Base-by-base conservation (phyloP, 345 rosid species). In the Barbarea vulgaris region DNA sequence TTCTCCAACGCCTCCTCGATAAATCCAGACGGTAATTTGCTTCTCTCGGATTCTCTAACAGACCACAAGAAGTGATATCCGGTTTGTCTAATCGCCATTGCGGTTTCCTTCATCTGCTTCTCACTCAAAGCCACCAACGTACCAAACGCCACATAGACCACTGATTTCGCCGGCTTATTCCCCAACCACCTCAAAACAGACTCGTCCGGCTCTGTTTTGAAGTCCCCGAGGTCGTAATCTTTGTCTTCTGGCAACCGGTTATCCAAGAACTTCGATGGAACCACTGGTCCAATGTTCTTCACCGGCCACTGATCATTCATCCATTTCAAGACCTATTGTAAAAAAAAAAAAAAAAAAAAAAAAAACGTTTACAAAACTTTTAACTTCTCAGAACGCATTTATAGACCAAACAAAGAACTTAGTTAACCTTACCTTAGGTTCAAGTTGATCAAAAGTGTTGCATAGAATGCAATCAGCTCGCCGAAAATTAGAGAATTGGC, bases 51-150 rank as follows among this genome's bases (percentile, higher is more conserved):
- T 54, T 84, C 84, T 63, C 89, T 73, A 13, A 83, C 88, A 0
- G 84, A 87, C 94, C 93, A 89, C 67, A 89, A 56, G 86, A 89
- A 85, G 19, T 53, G 37, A 46, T 25, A 63, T 51, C 80, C 81
- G 69, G 80, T 85, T 14, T 53, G 68, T 59, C 46, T 82, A 11
- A 85, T 68, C 9, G 86, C 87, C 72, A 54, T 15, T 19, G 86
- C 87, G 28, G 80, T 36, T 79, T 89, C 88, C 54, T 62, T 71
- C 91, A 85, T 87, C 65, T 89, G 93, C n/a, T 81, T 80, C 27
- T 79, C 84, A 39, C 68, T 78, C 27, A 81, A 65, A 15, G 71
- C 65, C 25, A 84, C 86, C 59, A 88, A 7, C 73, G 88, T 88
- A 64, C 91, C 89, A 3, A 78, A 85, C 37, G 91, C 80, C n/a